A percentile compares a stretch with the other conserved stretches of the same genome.
Conservation (phyloP, 2,329 filamentous ascomycete species). For the Aspergillus novoparasiticus region DNA sequence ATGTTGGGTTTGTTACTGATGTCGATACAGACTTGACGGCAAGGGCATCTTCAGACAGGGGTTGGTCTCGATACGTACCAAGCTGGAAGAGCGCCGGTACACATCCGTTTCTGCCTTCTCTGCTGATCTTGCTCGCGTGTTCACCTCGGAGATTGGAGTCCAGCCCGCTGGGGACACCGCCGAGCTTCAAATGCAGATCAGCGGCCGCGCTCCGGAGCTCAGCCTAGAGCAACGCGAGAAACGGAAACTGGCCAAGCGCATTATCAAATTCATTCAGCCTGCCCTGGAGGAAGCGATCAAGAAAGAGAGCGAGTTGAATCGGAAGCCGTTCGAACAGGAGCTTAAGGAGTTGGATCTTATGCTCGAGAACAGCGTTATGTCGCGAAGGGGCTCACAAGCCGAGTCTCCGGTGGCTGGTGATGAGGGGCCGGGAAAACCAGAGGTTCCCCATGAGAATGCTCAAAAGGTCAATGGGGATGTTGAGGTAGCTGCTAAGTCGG, state of each 20-base stretch:
- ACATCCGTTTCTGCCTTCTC: constrained; percentile 64
- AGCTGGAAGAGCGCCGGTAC: constrained; percentile 60
- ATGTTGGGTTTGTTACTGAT: constrained; percentile 18
- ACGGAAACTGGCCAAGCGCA: constrained; percentile 83
- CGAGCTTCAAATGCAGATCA: constrained; percentile 54
- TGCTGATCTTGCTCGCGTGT: constrained; percentile 58
- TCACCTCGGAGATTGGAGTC: constrained; percentile 57
- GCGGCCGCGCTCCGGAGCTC: constrained; percentile 48
- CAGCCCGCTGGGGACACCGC: constrained; percentile 49
- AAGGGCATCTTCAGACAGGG: constrained; percentile 59
- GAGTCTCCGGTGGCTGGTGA: constrained; percentile 44
- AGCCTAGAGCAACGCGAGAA: constrained; percentile 73
- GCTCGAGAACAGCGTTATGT: constrained; percentile 66
- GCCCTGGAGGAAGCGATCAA: constrained; percentile 73
- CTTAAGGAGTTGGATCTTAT: constrained; percentile 74
- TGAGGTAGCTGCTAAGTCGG: constrained; percentile 22
- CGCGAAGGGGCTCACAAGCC: constrained; percentile 54
- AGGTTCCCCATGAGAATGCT: constrained; percentile 37
- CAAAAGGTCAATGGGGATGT: constrained; percentile 29
- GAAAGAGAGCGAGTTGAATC: constrained; percentile 79
- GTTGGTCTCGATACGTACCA: constrained; percentile 55
- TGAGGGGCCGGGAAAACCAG: constrained; percentile 48
- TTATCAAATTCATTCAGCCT: constrained; percentile 80
- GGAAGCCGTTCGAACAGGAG: constrained; percentile 69
- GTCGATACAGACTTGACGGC: constrained; percentile 46